These are phyloP conservation scores for Candida glucosophila DNA, from an alignment of 1,139 yeast species.

Conservation along the genomic window DNA sequence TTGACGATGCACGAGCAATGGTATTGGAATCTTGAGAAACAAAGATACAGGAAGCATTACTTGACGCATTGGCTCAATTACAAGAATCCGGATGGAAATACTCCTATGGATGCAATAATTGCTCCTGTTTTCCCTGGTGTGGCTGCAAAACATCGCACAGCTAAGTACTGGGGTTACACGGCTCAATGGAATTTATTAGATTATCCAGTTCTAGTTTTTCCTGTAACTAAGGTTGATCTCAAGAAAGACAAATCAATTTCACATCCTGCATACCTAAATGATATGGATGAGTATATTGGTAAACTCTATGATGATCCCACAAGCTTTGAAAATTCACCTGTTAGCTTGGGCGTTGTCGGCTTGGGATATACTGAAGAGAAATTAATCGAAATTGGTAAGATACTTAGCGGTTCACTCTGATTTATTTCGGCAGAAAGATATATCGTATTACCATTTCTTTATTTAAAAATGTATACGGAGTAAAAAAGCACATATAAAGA, in stretches of 20 bases:
- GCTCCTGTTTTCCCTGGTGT: constrained; percentile 7
- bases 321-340: constrained; percentile 43
- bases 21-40: constrained; percentile 8
- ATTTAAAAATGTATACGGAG: too few species aligned
- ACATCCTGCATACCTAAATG: constrained; percentile 4
- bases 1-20: constrained; percentile 8
- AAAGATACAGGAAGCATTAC: constrained; percentile 10
- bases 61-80: constrained; percentile 3
- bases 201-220: constrained; percentile 15
- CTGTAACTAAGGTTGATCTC: constrained; percentile 6
- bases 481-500: too few species aligned
- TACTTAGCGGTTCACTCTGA: too few species aligned
- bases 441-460: too few species aligned
- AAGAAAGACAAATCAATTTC: constrained; percentile 1
- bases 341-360: constrained; percentile 42
- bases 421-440: too few species aligned
- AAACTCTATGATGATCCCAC: constrained; percentile 19
- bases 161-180: constrained; percentile 16
- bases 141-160: constrained; percentile 12
- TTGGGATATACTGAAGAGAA: constrained; percentile 48
- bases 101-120: constrained; percentile 1
- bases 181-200: constrained; percentile 16
- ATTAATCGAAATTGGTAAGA: constrained; percentile 18
- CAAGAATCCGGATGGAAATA: constrained; percentile 5
- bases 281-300: constrained; percentile 4